Base-by-base conservation (phyloP, 345 rosid species). In the Bruguiera parviflora region DNA sequence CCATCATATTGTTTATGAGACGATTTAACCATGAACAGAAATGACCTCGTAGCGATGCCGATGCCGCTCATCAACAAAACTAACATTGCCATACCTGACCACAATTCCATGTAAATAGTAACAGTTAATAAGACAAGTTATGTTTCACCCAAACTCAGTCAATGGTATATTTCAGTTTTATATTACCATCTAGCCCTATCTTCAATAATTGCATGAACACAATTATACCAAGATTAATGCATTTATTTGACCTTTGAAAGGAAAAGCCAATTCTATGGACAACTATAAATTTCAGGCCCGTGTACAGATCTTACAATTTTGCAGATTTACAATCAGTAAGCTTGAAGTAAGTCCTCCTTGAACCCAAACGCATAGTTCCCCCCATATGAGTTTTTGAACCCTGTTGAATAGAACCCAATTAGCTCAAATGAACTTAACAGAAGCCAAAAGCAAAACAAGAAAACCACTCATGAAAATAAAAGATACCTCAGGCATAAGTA, bases 371-470 rank as follows among this genome's bases (percentile, higher is more conserved):
- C 99, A 94, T 92, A 65, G 98, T 94, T 73, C 96, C 93, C 80
- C 98, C 98, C 98, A 89, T 89, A 74, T 94, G 97, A 0, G 97
- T 94, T 84, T 86, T 88, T 73, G 99, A 94, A 69, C 99, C 97
- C 99, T 92, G 77, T 52, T 3, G 53, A 20, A 70, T 67, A 65
- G 27, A 65, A n/a, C 35, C 49, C 9, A 66, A 2, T 6, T 28
- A 67, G 22, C 67, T 39, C 21, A 13, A 11, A 62, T 39, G 32
- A 22, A 18, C 53, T 56, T 35, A 61, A 29, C 73, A 43, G 10
- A 20, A 60, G 55, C 65, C 65, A 66, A 72, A 32, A 52, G 53
- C 8, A 63, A 29, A n/a, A 0, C 29, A 56, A 21, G 59, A 47
- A 57, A 64, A 57, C 31, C 28, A 47, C 53, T 8, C 13, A 56